A percentile compares a stretch with the other conserved stretches of the same genome.
Evolutionary conservation across 1,284 basidiomycete genomes (phyloP).

Genomic region (Ceratorhiza oryzae-sativae): DNA sequence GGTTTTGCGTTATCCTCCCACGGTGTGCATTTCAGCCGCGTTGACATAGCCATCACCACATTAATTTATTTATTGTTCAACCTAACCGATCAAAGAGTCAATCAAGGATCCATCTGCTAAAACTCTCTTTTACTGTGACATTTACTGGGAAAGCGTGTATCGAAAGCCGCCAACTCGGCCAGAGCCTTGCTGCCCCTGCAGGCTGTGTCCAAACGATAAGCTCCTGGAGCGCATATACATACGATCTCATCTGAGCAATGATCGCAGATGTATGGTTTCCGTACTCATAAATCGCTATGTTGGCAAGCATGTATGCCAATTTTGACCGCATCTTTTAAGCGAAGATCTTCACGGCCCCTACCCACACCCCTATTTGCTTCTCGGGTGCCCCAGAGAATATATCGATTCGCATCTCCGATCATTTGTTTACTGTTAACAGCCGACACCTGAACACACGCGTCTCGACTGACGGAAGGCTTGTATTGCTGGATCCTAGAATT

Average conservation of each 20-base stretch:
- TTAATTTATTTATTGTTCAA: constrained; percentile 7
- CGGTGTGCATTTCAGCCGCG: neutral
- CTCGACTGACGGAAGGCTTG: neutral
- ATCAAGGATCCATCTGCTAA: constrained; percentile 9
- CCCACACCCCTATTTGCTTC: constrained; percentile 7
- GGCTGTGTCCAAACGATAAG: neutral
- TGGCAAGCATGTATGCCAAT: neutral
- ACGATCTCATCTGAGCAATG: constrained; percentile 19
- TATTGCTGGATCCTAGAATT: neutral
- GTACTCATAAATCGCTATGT: neutral
- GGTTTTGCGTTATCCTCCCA: neutral
- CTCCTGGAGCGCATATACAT: neutral
- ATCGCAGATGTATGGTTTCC: neutral
- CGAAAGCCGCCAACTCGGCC: neutral
- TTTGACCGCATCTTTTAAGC: neutral
- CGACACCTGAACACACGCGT: neutral
- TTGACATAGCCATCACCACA: neutral
- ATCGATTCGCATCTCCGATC: constrained; percentile 9
- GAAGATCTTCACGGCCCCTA: neutral
- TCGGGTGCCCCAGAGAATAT: neutral
- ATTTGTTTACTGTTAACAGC: neutral
- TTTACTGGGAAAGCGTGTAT: too few relatives aligned
- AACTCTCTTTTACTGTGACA: constrained; percentile 11
- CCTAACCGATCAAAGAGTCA: constrained; percentile 22
- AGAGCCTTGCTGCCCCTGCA: neutral